These are phyloP conservation scores for Taxawa tesnikishii DNA, from an alignment of 2,329 filamentous ascomycete species.

Conservation along the genomic window DNA sequence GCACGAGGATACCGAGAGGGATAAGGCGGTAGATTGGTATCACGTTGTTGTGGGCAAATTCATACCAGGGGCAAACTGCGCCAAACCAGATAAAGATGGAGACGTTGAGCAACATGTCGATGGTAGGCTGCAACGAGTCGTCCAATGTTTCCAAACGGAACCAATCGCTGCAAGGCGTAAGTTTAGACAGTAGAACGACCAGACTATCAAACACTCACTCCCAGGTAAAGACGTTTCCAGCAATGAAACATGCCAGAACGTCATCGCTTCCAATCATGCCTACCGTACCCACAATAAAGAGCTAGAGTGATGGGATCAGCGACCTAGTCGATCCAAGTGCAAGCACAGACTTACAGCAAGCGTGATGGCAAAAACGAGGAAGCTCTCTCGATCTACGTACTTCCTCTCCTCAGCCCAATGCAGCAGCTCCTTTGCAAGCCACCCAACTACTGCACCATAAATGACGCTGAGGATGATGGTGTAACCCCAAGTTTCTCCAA, in stretches of 20 bases:
- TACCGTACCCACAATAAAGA: conserved; percentile 79
- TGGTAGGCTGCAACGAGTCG: conserved; percentile 84
- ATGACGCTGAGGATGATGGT: conserved; percentile 65
- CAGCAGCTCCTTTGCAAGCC: conserved; percentile 68
- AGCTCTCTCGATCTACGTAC: conserved; percentile 78
- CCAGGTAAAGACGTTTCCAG: conserved; percentile 83
- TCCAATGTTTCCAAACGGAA: conserved; percentile 81
- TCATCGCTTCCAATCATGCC: conserved; percentile 83
- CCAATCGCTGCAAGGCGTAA: conserved; percentile 52
- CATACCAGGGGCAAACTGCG: conserved; percentile 68
- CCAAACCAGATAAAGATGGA: conserved; percentile 86
- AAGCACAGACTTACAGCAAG: conserved; percentile 46
- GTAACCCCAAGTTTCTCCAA: conserved; percentile 76
- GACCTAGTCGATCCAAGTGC: too few relatives aligned
- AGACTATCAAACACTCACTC: conserved; percentile 38
- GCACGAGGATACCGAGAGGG: conserved; percentile 59
- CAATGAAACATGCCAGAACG: conserved; percentile 83
- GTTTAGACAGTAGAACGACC: neutral
- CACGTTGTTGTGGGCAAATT: conserved; percentile 54
- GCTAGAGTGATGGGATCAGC: too few relatives aligned
- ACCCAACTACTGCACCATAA: conserved; percentile 69
- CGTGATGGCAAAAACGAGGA: conserved; percentile 75
- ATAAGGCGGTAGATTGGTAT: conserved; percentile 65
- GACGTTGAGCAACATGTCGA: conserved; percentile 89
- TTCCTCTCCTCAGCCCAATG: conserved; percentile 73